Percentiles rank a stretch among this genome's conserved stretches.
Evolutionary conservation across 768 basidiomycete genomes (phyloP).

Genomic region (Leccinum ochraceum): DNA sequence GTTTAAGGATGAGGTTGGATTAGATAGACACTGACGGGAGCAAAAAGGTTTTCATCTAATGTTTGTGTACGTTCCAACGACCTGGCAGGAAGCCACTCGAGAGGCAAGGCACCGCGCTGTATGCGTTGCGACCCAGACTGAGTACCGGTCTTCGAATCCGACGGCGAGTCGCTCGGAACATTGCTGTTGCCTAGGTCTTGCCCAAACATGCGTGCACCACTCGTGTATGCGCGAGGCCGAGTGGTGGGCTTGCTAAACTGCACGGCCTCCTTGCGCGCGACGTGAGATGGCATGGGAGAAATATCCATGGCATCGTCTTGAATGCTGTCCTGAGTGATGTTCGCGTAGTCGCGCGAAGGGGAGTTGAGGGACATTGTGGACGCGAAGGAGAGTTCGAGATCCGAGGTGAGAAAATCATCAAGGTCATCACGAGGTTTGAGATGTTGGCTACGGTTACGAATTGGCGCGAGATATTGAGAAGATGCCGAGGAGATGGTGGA

Average conservation of each 20-base stretch:
- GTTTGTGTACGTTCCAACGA: slow-evolving; percentile 20
- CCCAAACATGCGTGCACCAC: slow-evolving; percentile 68
- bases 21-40: slow-evolving; percentile 25
- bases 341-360: slow-evolving; percentile 51
- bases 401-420: slow-evolving; percentile 71
- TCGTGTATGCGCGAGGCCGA: slow-evolving; percentile 69
- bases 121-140: slow-evolving; percentile 51
- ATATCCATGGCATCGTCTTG: slow-evolving; percentile 78
- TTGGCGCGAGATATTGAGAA: slow-evolving; percentile 44
- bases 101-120: slow-evolving; percentile 64
- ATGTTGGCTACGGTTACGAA: slow-evolving; percentile 51
- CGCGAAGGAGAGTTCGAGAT: slow-evolving; percentile 80
- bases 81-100: slow-evolving; percentile 52
- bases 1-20: slow-evolving; percentile 9
- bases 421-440: slow-evolving; percentile 49
- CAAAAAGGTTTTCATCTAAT: slow-evolving; percentile 31
- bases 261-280: slow-evolving; percentile 30
- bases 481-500: slow-evolving; percentile 40
- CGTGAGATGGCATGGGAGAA: slow-evolving; percentile 58
- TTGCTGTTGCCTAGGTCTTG: slow-evolving; percentile 66
- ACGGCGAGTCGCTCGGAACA: slow-evolving; percentile 34
- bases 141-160: slow-evolving; percentile 28
- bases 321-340: slow-evolving; percentile 48
- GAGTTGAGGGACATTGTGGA: slow-evolving; percentile 81
- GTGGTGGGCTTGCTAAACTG: slow-evolving; percentile 32